Conservation (phyloP, 441 rosid genomes). For the Pelargonium australe region DNA sequence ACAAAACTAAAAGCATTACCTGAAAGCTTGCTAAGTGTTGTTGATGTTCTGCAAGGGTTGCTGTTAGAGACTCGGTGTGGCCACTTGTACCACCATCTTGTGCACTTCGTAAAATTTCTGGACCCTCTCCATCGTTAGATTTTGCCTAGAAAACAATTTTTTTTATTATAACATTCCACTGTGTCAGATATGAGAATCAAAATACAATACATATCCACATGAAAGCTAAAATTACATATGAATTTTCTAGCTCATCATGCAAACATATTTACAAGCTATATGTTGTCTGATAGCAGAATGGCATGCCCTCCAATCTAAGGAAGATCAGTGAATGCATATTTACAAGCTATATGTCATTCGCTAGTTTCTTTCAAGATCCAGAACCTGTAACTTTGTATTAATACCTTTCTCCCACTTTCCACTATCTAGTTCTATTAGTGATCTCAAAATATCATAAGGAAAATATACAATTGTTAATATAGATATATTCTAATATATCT, state of each 20-base stretch:
- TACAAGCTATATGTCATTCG: no score
- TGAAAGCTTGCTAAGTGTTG: slow-evolving; percentile 98
- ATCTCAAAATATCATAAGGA: background rate
- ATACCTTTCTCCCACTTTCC: background rate
- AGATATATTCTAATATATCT: background rate
- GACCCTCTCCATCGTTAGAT: slow-evolving; percentile 96
- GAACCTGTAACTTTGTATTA: no score
- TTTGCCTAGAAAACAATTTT: slow-evolving; percentile 51
- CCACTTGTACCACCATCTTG: slow-evolving; percentile 74
- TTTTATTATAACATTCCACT: no score
- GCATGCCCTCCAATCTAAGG: no score
- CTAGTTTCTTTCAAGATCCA: no score
- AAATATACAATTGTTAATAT: background rate
- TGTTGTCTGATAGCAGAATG: no score
- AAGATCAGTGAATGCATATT: no score
- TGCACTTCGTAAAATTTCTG: slow-evolving; percentile 73
- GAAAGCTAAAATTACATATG: no score
- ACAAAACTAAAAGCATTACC: slow-evolving; percentile 34
- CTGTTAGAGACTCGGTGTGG: slow-evolving; percentile 85
- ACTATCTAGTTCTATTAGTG: background rate
- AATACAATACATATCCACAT: background rate
- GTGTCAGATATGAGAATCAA: no score
- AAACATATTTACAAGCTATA: no score
- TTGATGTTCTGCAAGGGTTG: slow-evolving; percentile 90
- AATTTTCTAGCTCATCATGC: no score